Percentiles rank a stretch among this genome's conserved stretches.
phyloP scores from a whole-genome alignment of 441 rosid species.

The Euphorbia corollata region DNA sequence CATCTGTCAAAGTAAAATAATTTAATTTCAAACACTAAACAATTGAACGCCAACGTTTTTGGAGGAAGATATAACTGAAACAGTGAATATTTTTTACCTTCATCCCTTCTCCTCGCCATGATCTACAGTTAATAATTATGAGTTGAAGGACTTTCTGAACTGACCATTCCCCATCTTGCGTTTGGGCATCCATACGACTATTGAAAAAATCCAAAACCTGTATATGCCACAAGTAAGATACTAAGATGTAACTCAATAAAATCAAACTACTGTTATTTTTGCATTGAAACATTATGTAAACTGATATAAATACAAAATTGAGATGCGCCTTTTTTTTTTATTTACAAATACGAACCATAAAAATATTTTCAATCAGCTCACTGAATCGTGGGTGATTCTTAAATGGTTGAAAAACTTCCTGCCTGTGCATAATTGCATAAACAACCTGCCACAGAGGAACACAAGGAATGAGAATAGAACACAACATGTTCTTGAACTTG shows the following conservation, averaged over 20 bases:
- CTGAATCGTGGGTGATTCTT: slow-evolving; percentile 81
- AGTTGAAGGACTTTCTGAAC: slow-evolving; percentile 85
- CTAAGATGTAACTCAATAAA: not conserved
- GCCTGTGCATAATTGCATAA: slow-evolving; percentile 92
- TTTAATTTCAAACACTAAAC: not conserved
- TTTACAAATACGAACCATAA: slow-evolving; percentile 38
- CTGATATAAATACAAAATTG: slow-evolving; percentile 1
- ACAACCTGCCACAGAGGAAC: slow-evolving; percentile 51
- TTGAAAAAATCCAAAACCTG: slow-evolving; percentile 95
- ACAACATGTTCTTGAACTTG: not conserved
- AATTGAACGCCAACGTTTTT: not conserved
- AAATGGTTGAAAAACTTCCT: slow-evolving; percentile 93
- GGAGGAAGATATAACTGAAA: not conserved
- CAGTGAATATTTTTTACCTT: slow-evolving; percentile 44
- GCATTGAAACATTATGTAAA: not conserved
- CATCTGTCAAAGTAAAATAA: slow-evolving; percentile 46
- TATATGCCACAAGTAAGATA: slow-evolving; percentile 13
- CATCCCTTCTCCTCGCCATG: slow-evolving; percentile 97
- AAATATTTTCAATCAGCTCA: slow-evolving; percentile 92
- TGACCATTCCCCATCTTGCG: slow-evolving; percentile 87
- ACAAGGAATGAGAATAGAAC: slow-evolving; percentile 1
- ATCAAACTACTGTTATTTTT: not conserved
- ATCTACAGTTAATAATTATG: slow-evolving; percentile 69
- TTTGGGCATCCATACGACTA: slow-evolving; percentile 80
- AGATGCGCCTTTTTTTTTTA: not conserved